Base-by-base conservation (phyloP, 2,329 filamentous ascomycete species). In the Coniochaeta sp. region DNA sequence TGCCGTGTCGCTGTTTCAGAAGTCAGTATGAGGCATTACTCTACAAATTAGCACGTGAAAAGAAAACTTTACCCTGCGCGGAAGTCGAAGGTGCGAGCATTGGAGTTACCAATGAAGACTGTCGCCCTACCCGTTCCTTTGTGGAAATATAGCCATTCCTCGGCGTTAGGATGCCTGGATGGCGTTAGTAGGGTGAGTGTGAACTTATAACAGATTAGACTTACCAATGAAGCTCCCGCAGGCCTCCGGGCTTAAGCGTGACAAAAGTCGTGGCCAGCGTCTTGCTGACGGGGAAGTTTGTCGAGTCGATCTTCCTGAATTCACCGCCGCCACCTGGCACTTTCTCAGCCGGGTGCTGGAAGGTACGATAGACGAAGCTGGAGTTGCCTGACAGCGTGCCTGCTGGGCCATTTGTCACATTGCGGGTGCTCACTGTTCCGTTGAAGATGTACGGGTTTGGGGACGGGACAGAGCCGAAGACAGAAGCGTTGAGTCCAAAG, bases 81-180 rank as follows among this genome's bases (percentile, higher is more conserved):
- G 70, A 89, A 88, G 71, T 89, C 84, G 67, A 89, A 89, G 0
- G 86, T 89, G 6, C 86, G 79, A 2, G 86, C 80, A 59, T 81
- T 82, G 12, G 77, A 74, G 65, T 78, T 81, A 7, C 85, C 87
- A 55, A 84, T 83, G 69, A 88, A 89, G 2, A 88, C 82, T 0
- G 85, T 89, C 0, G 86, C 86, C 28, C 82, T 80, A 0, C 75
- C 87, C 2, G 77, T 72, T 26, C 86, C 87, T 61, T 81, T 75
- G 68, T 88, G 84, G 74, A 90, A 89, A 72, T 89, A 89, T 2
- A 89, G 72, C 87, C 87, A 89, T 69, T 89, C 87, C 65, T 89
- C 84, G 5, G 84, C 83, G 82, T 86, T 61, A 14, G 54, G 54
- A 30, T 61, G 58, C 55, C 19, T 40, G 22, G 5, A 9, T 26